Evolutionary conservation across 306 rosid species (phyloP).

Genomic region (Trifolium pratense): DNA sequence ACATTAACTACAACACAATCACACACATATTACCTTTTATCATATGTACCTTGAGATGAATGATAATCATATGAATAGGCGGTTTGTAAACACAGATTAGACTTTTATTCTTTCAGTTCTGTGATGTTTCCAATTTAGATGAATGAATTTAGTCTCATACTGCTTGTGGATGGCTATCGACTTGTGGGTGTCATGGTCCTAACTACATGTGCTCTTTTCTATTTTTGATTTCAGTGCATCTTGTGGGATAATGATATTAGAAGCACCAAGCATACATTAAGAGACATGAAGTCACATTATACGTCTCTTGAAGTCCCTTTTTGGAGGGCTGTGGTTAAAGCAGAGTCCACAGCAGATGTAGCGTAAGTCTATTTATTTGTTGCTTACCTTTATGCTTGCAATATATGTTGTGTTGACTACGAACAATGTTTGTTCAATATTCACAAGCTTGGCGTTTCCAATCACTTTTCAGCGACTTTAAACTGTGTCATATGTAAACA

Average conservation of each 20-base stretch:
- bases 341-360: slow-evolving; percentile 68
- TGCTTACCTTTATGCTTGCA: slow-evolving; percentile 36
- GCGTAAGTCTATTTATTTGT: slow-evolving; percentile 64
- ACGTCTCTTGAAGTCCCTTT: slow-evolving; percentile 77
- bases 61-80: slow-evolving; percentile 10
- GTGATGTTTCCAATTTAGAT: slow-evolving; percentile 31
- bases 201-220: slow-evolving; percentile 23
- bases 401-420: slow-evolving; percentile 2
- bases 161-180: slow-evolving; percentile 19
- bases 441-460: background rate
- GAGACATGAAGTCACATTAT: slow-evolving; percentile 78
- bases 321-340: slow-evolving; percentile 80
- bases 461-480: background rate
- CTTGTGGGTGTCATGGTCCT: slow-evolving; percentile 18
- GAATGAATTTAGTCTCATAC: slow-evolving; percentile 12
- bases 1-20: slow-evolving; percentile 3
- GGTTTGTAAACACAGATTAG: slow-evolving; percentile 3
- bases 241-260: slow-evolving; percentile 91
- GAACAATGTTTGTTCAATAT: background rate
- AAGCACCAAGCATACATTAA: slow-evolving; percentile 81
- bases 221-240: slow-evolving; percentile 67
- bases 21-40: slow-evolving; percentile 3
- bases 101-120: slow-evolving; percentile 1
- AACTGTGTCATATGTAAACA: background rate
- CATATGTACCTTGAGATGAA: slow-evolving; percentile 27